Percentiles rank a stretch among this genome's conserved stretches.
phyloP scores from a whole-genome alignment of 2,329 filamentous ascomycete genomes.

The Colletotrichum orchidophilum region DNA sequence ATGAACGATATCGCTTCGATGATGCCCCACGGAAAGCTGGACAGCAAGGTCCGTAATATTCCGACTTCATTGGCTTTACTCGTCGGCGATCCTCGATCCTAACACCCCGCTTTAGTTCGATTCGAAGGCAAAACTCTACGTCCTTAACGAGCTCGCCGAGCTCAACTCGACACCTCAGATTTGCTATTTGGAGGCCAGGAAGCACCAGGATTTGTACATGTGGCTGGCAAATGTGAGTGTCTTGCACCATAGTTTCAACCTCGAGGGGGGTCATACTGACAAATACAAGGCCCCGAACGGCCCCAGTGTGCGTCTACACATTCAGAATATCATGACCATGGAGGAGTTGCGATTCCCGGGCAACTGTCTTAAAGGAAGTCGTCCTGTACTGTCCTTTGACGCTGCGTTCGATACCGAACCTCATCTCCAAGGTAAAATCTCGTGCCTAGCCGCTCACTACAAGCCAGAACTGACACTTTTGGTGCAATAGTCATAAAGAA shows the following conservation, averaged over 20 bases:
- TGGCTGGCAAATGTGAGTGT: conserved; percentile 71
- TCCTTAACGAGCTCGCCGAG: neutral
- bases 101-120: neutral
- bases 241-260: neutral
- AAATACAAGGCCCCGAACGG: conserved; percentile 54
- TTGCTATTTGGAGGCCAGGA: conserved; percentile 89
- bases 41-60: neutral
- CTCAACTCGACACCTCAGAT: neutral
- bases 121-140: neutral
- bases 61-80: neutral
- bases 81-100: neutral
- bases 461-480: too few relatives aligned
- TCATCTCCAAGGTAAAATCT: conserved; percentile 65
- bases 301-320: conserved; percentile 72
- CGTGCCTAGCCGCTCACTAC: too few relatives aligned
- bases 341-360: conserved; percentile 96
- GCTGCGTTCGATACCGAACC: conserved; percentile 83
- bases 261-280: conserved; percentile 69
- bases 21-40: conserved; percentile 77
- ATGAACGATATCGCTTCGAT: conserved; percentile 88
- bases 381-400: conserved; percentile 95
- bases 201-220: conserved; percentile 92
- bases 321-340: conserved; percentile 87
- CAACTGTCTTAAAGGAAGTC: conserved; percentile 93
- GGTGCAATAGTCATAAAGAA: conserved; percentile 90